These are phyloP conservation scores for Cryphonectria naterciae DNA, from an alignment of 2,329 filamentous ascomycete species.

Conservation along the genomic window DNA sequence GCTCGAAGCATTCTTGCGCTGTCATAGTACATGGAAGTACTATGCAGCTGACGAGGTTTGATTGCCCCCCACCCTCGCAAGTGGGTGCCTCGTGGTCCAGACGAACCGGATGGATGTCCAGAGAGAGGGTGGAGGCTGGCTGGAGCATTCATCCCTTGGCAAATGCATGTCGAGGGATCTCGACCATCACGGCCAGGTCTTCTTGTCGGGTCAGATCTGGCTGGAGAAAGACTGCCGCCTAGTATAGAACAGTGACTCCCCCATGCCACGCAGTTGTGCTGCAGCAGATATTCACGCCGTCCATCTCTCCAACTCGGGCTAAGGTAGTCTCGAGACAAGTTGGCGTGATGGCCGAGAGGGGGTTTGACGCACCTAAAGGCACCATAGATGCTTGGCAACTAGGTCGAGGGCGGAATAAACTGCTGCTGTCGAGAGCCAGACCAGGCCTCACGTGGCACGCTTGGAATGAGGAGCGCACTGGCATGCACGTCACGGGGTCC, in stretches of 20 bases:
- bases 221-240: not conserved
- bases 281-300: not conserved
- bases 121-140: not conserved
- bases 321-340: conserved; percentile 19
- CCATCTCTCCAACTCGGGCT: not conserved
- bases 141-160: not conserved
- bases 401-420: not conserved
- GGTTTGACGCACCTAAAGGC: not conserved
- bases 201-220: not conserved
- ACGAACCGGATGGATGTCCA: not conserved
- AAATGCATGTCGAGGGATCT: not conserved
- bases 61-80: conserved; percentile 14
- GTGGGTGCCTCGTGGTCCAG: not conserved
- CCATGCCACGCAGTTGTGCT: not conserved
- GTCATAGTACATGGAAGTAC: not conserved
- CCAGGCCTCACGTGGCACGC: conserved; percentile 6
- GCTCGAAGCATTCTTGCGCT: conserved; percentile 21
- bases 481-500: not conserved
- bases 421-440: not conserved
- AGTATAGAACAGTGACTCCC: not conserved
- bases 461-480: conserved; percentile 1
- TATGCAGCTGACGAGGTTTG: conserved; percentile 22
- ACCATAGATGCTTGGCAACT: conserved; percentile 4
- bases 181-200: not conserved
- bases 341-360: conserved; percentile 4